Evolutionary conservation across 768 basidiomycete species (phyloP).

Genomic region (Cubamyces sp.): DNA sequence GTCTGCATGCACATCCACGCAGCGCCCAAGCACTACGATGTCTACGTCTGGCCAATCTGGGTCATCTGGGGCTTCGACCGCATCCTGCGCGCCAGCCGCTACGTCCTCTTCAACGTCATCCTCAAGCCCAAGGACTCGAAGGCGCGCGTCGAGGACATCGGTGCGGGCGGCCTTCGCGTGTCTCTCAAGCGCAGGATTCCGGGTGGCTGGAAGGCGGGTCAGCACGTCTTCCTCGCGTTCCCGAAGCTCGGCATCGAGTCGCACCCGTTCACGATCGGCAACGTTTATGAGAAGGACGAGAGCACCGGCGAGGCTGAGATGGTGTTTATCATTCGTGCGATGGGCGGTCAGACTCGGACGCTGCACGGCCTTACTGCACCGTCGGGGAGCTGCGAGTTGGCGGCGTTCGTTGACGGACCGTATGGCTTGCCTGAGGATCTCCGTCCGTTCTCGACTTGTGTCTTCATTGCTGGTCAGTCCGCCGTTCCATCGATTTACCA

Average conservation of each 20-base stretch:
- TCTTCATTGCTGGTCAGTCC: slow-evolving; percentile 44
- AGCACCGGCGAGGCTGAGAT: slow-evolving; percentile 39
- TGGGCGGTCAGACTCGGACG: slow-evolving; percentile 52
- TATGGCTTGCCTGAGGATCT: slow-evolving; percentile 43
- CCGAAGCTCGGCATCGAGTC: slow-evolving; percentile 51
- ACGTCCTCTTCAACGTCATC: slow-evolving; percentile 44
- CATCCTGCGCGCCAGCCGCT: slow-evolving; percentile 41
- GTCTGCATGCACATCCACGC: slow-evolving; percentile 42
- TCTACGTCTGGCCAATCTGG: slow-evolving; percentile 51
- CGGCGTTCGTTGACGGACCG: slow-evolving; percentile 44
- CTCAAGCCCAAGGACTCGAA: slow-evolving; percentile 37
- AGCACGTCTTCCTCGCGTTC: slow-evolving; percentile 52
- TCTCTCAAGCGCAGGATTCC: slow-evolving; percentile 43
- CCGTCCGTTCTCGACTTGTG: slow-evolving; percentile 38
- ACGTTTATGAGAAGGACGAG: slow-evolving; percentile 39
- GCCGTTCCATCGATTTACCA: not conserved
- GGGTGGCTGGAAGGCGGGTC: slow-evolving; percentile 52
- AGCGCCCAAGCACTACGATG: slow-evolving; percentile 37
- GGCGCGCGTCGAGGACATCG: slow-evolving; percentile 46
- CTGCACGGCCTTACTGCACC: slow-evolving; percentile 25
- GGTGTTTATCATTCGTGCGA: slow-evolving; percentile 56
- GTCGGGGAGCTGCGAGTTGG: slow-evolving; percentile 33
- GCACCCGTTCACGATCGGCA: slow-evolving; percentile 56
- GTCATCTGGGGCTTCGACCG: slow-evolving; percentile 54
- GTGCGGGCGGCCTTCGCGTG: slow-evolving; percentile 48